A percentile compares a stretch with the other conserved stretches of the same genome.
phyloP scores from a whole-genome alignment of 1,284 basidiomycete species.

The Amylostereum areolatum region DNA sequence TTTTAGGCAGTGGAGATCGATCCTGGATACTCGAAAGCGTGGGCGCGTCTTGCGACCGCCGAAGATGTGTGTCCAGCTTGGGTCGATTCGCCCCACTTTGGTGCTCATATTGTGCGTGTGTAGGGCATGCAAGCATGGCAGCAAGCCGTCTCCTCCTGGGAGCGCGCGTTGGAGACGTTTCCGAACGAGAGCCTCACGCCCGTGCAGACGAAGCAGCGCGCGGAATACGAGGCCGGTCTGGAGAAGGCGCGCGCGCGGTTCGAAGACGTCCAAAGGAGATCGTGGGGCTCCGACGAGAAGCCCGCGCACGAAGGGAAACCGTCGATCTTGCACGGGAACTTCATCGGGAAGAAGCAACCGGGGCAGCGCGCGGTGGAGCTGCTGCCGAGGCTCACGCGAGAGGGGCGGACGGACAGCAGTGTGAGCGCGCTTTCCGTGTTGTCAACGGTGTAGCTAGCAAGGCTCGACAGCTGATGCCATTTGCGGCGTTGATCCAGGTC shows the following conservation, averaged over 20 bases:
- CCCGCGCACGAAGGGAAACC: too few relatives aligned
- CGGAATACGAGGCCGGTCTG: not conserved
- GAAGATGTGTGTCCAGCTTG: not conserved
- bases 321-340: not conserved
- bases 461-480: too few relatives aligned
- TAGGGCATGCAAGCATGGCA: not conserved
- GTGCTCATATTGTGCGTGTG: not conserved
- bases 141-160: not conserved
- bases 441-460: too few relatives aligned
- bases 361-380: conserved; percentile 1
- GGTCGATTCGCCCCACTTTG: not conserved
- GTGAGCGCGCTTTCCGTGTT: not conserved
- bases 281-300: too few relatives aligned
- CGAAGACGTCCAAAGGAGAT: not conserved
- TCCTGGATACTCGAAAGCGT: conserved; percentile 6
- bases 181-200: not conserved
- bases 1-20: conserved; percentile 8
- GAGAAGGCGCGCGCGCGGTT: not conserved
- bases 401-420: not conserved
- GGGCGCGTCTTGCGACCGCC: conserved; percentile 4
- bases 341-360: not conserved
- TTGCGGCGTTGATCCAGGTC: too few relatives aligned
- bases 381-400: not conserved
- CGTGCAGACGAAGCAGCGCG: not conserved
- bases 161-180: conserved; percentile 1